These are phyloP conservation scores for Aspergillus ochraceoroseus DNA, from an alignment of 2,329 filamentous ascomycete species.

Conservation along the genomic window DNA sequence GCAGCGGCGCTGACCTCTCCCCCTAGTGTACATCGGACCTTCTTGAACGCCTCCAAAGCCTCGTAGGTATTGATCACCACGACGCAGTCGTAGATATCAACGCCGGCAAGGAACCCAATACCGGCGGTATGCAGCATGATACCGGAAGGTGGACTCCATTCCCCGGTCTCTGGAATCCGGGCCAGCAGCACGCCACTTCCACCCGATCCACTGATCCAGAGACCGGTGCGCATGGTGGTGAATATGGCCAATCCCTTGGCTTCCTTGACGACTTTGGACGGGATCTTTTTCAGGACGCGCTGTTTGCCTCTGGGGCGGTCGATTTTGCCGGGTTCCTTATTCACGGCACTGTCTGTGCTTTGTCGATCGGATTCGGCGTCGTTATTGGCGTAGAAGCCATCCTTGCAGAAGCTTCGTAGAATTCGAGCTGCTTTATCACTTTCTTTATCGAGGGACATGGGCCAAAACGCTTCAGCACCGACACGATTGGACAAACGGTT, in stretches of 20 bases:
- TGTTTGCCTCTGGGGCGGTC: constrained; percentile 57
- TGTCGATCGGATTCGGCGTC: constrained; percentile 48
- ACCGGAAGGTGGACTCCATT: constrained; percentile 86
- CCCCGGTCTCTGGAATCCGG: constrained; percentile 70
- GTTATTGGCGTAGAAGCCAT: constrained; percentile 63
- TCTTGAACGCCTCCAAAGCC: constrained; percentile 78
- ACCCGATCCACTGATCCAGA: constrained; percentile 87
- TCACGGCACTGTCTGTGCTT: constrained; percentile 25
- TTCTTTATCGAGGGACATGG: constrained; percentile 78
- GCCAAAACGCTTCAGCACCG: constrained; percentile 79
- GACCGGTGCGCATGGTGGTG: constrained; percentile 87
- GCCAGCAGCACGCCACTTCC: constrained; percentile 84
- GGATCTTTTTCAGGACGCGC: constrained; percentile 73
- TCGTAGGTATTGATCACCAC: constrained; percentile 84
- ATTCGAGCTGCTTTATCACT: constrained; percentile 88
- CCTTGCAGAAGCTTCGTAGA: constrained; percentile 81
- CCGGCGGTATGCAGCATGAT: constrained; percentile 86
- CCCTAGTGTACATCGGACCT: constrained; percentile 71
- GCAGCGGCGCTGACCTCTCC: constrained; percentile 71
- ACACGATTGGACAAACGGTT: constrained; percentile 78
- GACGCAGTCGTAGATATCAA: constrained; percentile 95
- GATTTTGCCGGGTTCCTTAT: constrained; percentile 40
- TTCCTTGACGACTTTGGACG: constrained; percentile 75
- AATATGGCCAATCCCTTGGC: constrained; percentile 89
- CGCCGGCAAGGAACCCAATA: constrained; percentile 81